Evolutionary conservation across 2,329 filamentous ascomycete species (phyloP), one percentile per base, ranked within the genome.

Genomic region (Sarocladiaceae sp.): DNA sequence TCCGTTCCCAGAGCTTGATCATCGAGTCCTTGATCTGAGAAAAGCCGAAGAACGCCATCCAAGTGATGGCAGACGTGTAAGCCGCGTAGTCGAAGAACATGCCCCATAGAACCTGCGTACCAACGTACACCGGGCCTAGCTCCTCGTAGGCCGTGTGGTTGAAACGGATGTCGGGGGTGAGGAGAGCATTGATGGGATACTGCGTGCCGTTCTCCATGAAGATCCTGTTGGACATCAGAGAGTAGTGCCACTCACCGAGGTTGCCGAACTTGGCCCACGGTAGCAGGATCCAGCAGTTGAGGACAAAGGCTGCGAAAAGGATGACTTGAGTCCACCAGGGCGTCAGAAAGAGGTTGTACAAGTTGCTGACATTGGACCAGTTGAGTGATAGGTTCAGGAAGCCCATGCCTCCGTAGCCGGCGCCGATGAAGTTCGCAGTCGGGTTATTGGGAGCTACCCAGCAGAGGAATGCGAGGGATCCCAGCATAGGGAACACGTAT

Each of bases 31-130:
- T 65, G 35, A 80, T 65, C 45, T 74, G 66, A 0, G 63, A 51
- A 33, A 63, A 76, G 1, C 76, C 74, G 46, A 81, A 81, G 0
- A 77, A 68, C 3, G 61, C 61, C 56, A 80, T 75, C 76, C 78
- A 82, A 5, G 72, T 70, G 39, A 80, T 64, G 0, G 76, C 74
- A 1, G 76, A 79, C 1, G 74, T 67, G 46, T 78, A 74, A 7
- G 75, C 72, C 5, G 78, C 75, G 45, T 80, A 81, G 54, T 76
- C 74, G 55, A 79, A 80, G 59, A 80, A 80, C 48, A 76, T 75
- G 3, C 54, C 52, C 77, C 77, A 82, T 3, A 78, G 64, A 33
- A 72, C 68, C 48, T 81, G 78, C 0, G 74, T 61, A 2, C 78
- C 73, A 44, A 79, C 70, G 49, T 78, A 78, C n/a, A 76, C 63